Evolutionary conservation across 2,329 filamentous ascomycete genomes (phyloP).

Genomic region (Botrytis pseudocinerea): DNA sequence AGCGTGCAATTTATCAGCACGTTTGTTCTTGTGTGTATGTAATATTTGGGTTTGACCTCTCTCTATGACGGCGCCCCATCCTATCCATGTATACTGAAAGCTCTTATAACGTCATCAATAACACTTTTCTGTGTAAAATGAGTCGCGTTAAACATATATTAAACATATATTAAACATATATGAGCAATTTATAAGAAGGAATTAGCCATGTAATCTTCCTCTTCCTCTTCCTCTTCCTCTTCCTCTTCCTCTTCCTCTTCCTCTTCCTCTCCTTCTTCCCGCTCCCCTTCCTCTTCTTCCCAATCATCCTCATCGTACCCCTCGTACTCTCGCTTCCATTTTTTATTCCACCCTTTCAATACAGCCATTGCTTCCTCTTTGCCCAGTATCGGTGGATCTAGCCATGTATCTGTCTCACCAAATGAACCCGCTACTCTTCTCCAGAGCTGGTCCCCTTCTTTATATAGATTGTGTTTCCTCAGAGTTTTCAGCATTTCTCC

Average conservation of each 20-base stretch:
- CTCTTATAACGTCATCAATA: not conserved
- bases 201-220: not conserved
- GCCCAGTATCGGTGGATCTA: not conserved
- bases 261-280: not conserved
- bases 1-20: not conserved
- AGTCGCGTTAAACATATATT: not conserved
- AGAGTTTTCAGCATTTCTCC: not conserved
- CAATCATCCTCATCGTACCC: not conserved
- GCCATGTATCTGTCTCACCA: not conserved
- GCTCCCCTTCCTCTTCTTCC: not conserved
- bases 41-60: not conserved
- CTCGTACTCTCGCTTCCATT: not conserved
- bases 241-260: not conserved
- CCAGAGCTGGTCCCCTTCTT: not conserved
- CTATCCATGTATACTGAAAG: not conserved
- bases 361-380: not conserved
- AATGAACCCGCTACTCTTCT: not conserved
- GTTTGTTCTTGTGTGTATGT: not conserved
- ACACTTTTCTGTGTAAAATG: not conserved
- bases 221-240: too few relatives aligned
- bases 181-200: not conserved
- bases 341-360: not conserved
- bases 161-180: not conserved
- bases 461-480: not conserved
- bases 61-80: not conserved